Conservation (phyloP, 148 eudicot genomes). For the Bassia scoparia region DNA sequence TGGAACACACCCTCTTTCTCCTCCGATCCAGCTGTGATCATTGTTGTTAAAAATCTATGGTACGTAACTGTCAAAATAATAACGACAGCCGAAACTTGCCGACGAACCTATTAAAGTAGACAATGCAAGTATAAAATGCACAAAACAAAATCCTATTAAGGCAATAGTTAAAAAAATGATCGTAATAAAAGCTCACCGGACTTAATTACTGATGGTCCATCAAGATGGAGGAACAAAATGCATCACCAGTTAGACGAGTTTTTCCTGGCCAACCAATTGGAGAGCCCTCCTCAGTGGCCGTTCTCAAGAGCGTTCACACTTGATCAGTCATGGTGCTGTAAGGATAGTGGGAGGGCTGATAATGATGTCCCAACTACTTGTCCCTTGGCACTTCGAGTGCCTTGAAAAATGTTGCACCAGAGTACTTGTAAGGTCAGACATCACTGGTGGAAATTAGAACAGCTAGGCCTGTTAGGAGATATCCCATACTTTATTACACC, state of each 20-base stretch:
- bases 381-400: conserved; percentile 94
- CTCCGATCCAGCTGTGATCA: too few species aligned
- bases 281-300: conserved; percentile 72
- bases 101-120: too few species aligned
- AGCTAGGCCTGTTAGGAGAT: neutral
- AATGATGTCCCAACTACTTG: conserved; percentile 87
- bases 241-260: conserved; percentile 19
- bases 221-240: conserved; percentile 24
- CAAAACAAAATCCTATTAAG: neutral
- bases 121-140: too few species aligned
- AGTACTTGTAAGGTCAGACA: neutral
- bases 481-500: neutral
- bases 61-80: too few species aligned
- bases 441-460: neutral
- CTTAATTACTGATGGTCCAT: conserved; percentile 30
- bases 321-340: conserved; percentile 80
- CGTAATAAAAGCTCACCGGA: conserved; percentile 39
- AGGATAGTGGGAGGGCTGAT: conserved; percentile 82
- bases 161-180: neutral
- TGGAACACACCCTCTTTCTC: too few species aligned
- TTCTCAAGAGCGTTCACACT: conserved; percentile 84
- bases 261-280: conserved; percentile 66
- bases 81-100: too few species aligned
- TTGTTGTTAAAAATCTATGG: too few species aligned
- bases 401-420: conserved; percentile 36